A percentile compares a stretch with the other conserved stretches of the same genome.
These are phyloP conservation scores for Berberis thunbergii DNA, from an alignment of 164 flowering plant species.

Conservation along the genomic window DNA sequence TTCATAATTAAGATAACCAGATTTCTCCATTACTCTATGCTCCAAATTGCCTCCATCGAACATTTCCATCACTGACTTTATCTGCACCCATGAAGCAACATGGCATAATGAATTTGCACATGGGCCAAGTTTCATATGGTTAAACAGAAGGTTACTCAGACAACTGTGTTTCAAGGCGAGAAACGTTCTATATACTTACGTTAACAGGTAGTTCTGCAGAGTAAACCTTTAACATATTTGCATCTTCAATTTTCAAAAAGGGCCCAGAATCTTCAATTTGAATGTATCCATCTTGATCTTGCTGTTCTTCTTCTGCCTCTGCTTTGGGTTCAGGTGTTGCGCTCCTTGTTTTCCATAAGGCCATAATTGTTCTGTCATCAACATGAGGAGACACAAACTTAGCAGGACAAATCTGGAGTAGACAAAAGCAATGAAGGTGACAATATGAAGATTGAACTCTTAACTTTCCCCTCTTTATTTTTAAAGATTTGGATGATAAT, in stretches of 20 bases:
- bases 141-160: too few relatives aligned
- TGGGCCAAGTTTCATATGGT: too few relatives aligned
- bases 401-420: too few relatives aligned
- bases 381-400: too few relatives aligned
- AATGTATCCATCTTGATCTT: conserved; percentile 31
- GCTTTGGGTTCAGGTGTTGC: conserved; percentile 43
- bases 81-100: conserved; percentile 30
- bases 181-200: conserved; percentile 27
- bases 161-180: too few relatives aligned
- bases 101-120: too few relatives aligned
- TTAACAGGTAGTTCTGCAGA: conserved; percentile 46
- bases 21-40: conserved; percentile 49
- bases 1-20: conserved; percentile 55
- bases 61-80: conserved; percentile 49
- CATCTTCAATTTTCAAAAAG: conserved; percentile 34
- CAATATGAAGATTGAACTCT: too few relatives aligned
- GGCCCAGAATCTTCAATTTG: conserved; percentile 27
- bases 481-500: too few relatives aligned
- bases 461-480: too few relatives aligned
- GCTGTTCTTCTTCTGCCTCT: conserved; percentile 38
- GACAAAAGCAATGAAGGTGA: too few relatives aligned
- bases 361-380: conserved; percentile 61
- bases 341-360: conserved; percentile 66
- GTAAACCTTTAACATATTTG: conserved; percentile 42
- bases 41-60: conserved; percentile 74